Evolutionary conservation across 2,329 filamentous ascomycete species (phyloP).

Genomic region (Hymenoscyphus infarciens): DNA sequence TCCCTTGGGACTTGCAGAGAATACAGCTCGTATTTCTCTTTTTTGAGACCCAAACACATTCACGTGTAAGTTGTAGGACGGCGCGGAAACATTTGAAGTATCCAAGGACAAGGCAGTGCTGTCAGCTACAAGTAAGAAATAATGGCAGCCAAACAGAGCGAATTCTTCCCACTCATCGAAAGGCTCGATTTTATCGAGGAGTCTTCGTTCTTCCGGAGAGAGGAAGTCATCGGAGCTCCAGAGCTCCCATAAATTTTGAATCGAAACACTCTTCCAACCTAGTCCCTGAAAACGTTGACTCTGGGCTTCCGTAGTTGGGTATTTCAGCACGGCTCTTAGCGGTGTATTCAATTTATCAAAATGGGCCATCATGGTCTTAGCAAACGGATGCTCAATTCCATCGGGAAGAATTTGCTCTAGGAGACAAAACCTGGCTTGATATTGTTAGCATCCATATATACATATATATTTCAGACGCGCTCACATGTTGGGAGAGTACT

Average conservation of each 20-base stretch:
- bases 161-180: conserved; percentile 99
- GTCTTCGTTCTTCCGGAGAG: conserved; percentile 51
- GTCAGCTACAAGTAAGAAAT: conserved; percentile 68
- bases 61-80: background rate
- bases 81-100: background rate
- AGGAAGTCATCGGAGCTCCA: conserved; percentile 73
- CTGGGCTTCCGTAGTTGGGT: conserved; percentile 66
- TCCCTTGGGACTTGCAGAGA: conserved; percentile 38
- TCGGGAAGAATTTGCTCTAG: conserved; percentile 84
- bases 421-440: conserved; percentile 73
- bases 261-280: conserved; percentile 64
- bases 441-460: conserved; percentile 19
- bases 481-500: conserved; percentile 64
- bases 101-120: conserved; percentile 4
- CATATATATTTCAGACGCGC: conserved; percentile 20
- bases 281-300: conserved; percentile 59
- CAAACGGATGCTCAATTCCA: conserved; percentile 76
- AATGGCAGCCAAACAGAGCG: conserved; percentile 77
- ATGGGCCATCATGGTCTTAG: conserved; percentile 77
- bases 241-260: conserved; percentile 74
- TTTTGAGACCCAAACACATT: background rate
- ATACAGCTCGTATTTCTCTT: conserved; percentile 27
- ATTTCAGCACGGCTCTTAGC: conserved; percentile 68
- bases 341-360: conserved; percentile 78
- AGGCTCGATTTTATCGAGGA: conserved; percentile 68